phyloP scores from a whole-genome alignment of 768 basidiomycete species.

The Lactifluus echinatus region DNA sequence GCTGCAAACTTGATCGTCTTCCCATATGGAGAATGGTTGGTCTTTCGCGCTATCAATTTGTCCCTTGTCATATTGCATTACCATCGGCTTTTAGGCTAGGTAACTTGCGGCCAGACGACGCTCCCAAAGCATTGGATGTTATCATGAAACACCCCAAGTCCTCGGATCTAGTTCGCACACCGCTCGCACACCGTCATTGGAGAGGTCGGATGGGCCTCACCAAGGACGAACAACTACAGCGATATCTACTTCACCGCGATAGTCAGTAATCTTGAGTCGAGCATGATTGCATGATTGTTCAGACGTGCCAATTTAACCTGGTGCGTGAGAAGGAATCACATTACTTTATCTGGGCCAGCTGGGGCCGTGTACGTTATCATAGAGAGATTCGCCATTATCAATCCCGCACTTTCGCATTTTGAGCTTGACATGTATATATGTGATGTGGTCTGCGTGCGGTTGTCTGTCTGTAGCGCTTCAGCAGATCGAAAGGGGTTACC shows the following conservation, averaged over 20 bases:
- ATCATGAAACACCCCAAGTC: conserved; percentile 30
- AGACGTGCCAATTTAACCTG: too few species aligned
- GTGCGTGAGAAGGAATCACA: neutral
- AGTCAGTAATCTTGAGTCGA: neutral
- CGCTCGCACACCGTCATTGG: conserved; percentile 47
- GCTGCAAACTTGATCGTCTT: conserved; percentile 62
- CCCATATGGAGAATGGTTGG: conserved; percentile 67
- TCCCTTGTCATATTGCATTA: neutral
- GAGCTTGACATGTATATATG: too few species aligned
- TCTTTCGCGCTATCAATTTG: conserved; percentile 6
- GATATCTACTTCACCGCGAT: neutral
- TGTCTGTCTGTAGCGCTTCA: too few species aligned
- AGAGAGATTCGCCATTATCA: too few species aligned
- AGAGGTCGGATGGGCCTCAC: conserved; percentile 63
- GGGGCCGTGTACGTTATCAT: too few species aligned
- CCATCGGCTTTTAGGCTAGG: conserved; percentile 44
- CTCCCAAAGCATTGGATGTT: conserved; percentile 42
- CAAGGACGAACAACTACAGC: conserved; percentile 46
- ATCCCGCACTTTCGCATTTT: too few species aligned
- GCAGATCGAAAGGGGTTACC: neutral
- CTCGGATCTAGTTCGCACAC: conserved; percentile 22
- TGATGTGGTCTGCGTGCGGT: too few species aligned
- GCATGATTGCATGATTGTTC: too few species aligned
- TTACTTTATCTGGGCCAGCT: too few species aligned
- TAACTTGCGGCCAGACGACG: conserved; percentile 46